Percentiles rank a stretch among this genome's conserved stretches.
These are phyloP conservation scores for Aspergillus brasiliensis DNA, from an alignment of 2,329 filamentous ascomycete species.

Conservation along the genomic window DNA sequence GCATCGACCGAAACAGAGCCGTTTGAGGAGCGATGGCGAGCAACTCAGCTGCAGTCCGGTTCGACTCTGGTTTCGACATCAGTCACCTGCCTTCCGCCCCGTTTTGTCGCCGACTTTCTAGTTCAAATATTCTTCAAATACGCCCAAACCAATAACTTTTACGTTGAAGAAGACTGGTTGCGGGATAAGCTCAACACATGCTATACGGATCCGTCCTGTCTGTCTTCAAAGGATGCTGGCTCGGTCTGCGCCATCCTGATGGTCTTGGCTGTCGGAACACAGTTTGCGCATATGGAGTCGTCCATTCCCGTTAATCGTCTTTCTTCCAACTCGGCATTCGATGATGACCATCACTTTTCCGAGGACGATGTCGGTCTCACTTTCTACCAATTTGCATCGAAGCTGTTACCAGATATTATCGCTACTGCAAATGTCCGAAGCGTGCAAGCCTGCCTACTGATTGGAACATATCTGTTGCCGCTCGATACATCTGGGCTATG, in stretches of 20 bases:
- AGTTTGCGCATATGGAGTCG: slow-evolving; percentile 48
- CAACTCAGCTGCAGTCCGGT: slow-evolving; percentile 44
- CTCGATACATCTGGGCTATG: slow-evolving; percentile 59
- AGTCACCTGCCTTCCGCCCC: slow-evolving; percentile 45
- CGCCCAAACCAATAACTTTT: slow-evolving; percentile 48
- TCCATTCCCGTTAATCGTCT: slow-evolving; percentile 38
- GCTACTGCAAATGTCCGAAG: slow-evolving; percentile 59
- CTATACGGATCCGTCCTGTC: slow-evolving; percentile 38
- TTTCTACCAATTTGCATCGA: slow-evolving; percentile 60
- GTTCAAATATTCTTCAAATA: slow-evolving; percentile 49
- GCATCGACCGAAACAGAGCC: slow-evolving; percentile 40
- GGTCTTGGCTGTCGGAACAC: slow-evolving; percentile 47
- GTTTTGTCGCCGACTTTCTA: slow-evolving; percentile 48
- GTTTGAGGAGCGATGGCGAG: slow-evolving; percentile 47
- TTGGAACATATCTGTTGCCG: slow-evolving; percentile 59
- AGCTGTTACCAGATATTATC: slow-evolving; percentile 59
- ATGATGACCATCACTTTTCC: slow-evolving; percentile 43
- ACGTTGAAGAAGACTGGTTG: slow-evolving; percentile 47
- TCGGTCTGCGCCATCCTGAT: slow-evolving; percentile 47
- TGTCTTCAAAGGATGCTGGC: slow-evolving; percentile 42
- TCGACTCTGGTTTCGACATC: slow-evolving; percentile 41
- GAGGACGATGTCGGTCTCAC: slow-evolving; percentile 58
- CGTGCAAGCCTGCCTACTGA: slow-evolving; percentile 60
- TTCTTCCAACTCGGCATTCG: slow-evolving; percentile 23
- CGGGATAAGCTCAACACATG: slow-evolving; percentile 41